These are phyloP conservation scores for Plasmodium relictum DNA, from an alignment of 169 alveolate species.

Conservation along the genomic window DNA sequence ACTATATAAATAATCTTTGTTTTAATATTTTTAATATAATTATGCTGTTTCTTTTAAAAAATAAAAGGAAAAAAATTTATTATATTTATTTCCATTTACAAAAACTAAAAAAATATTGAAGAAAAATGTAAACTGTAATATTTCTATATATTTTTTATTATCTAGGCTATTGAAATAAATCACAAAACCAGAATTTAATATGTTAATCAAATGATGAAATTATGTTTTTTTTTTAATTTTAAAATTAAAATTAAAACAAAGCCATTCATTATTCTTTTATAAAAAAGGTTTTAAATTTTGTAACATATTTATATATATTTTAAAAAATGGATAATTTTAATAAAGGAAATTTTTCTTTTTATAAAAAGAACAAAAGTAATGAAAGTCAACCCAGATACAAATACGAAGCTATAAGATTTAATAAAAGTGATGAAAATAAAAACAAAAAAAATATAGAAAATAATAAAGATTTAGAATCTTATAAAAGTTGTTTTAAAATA, in stretches of 20 bases:
- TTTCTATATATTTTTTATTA: not conserved
- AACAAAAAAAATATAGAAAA: not conserved
- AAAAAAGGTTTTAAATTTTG: conserved; percentile 1
- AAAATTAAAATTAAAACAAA: not conserved
- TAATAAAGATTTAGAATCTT: not conserved
- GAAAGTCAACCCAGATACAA: conserved; percentile 38
- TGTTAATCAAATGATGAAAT: conserved; percentile 14
- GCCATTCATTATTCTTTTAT: not conserved
- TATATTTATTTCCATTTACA: not conserved
- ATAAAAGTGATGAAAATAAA: conserved; percentile 39
- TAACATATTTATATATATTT: conserved; percentile 2
- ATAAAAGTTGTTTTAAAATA: conserved; percentile 3
- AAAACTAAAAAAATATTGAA: not conserved
- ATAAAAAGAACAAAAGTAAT: conserved; percentile 60
- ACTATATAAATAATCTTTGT: too few species aligned
- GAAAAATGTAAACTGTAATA: conserved; percentile 5
- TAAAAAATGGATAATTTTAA: conserved; percentile 38
- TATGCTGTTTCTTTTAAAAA: too few species aligned
- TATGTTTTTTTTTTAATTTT: not conserved
- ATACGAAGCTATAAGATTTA: conserved; percentile 19
- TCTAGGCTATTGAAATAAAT: not conserved
- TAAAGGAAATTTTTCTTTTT: conserved; percentile 16
- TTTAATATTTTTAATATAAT: too few species aligned
- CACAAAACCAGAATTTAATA: not conserved
- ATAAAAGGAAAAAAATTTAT: not conserved